Conservation (phyloP, 2,329 filamentous ascomycete species). For the Neofusicoccum ribis region DNA sequence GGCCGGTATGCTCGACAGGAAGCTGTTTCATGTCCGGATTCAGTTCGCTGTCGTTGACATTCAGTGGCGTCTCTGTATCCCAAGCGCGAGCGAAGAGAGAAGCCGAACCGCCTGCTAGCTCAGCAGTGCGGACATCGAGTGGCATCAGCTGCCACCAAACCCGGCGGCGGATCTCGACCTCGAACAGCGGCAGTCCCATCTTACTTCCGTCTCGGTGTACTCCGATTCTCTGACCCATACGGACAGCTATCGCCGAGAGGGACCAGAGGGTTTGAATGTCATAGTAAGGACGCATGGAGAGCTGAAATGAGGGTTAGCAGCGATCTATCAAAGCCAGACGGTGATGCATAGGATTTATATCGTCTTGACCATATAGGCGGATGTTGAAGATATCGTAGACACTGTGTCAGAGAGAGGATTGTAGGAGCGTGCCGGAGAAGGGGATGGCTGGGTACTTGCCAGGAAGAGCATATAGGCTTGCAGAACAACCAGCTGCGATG, state of each 20-base stretch:
- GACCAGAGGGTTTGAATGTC: slow-evolving; percentile 62
- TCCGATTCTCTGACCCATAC: slow-evolving; percentile 61
- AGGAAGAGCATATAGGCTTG: slow-evolving; percentile 69
- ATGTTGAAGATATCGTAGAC: too few relatives aligned
- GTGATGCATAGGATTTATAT: neutral
- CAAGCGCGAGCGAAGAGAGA: slow-evolving; percentile 39
- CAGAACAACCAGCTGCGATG: slow-evolving; percentile 63
- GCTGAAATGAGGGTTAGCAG: slow-evolving; percentile 31
- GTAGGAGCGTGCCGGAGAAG: too few relatives aligned
- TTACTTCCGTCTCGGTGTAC: slow-evolving; percentile 59
- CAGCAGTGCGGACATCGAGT: slow-evolving; percentile 58
- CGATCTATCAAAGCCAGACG: neutral
- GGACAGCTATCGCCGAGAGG: slow-evolving; percentile 61
- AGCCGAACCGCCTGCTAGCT: slow-evolving; percentile 54
- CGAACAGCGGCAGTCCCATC: slow-evolving; percentile 57
- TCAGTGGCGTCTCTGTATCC: slow-evolving; percentile 52
- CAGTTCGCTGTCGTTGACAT: slow-evolving; percentile 55
- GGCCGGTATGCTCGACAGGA: slow-evolving; percentile 42
- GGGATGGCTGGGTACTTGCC: slow-evolving; percentile 43
- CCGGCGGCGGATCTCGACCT: slow-evolving; percentile 61
- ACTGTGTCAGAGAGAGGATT: too few relatives aligned
- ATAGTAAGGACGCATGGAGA: slow-evolving; percentile 43
- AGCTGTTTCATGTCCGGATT: slow-evolving; percentile 45
- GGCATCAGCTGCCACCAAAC: slow-evolving; percentile 65
- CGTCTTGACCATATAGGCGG: neutral